Evolutionary conservation across 192 early-diverging fungal species (phyloP), one percentile per base, ranked within the genome.

Genomic region (Diversispora eburnea): DNA sequence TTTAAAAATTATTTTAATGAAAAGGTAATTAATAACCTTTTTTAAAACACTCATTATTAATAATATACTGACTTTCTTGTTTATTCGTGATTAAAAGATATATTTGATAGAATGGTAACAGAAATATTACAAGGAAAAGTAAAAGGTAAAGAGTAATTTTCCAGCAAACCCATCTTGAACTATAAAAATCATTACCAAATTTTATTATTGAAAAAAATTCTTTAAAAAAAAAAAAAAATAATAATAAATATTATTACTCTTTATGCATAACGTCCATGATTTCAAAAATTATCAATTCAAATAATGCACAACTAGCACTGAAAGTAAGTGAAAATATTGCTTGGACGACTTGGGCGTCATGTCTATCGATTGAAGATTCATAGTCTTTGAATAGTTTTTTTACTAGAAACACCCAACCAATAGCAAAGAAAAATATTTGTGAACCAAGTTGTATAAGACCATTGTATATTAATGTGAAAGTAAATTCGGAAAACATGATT

Each of bases 201-300:
- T 47, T 12, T 19, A 46, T 47, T 20, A 64, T 12, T 65, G 55
- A 9, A 64, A 39, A 33, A 61, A 58, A 49, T 48, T 10, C 15
- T 17, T 33, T 15, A n/a, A 5, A 8, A 46, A 54, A 45, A 69
- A 60, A 69, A 58, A 46, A 4, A 49, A 52, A 25, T 10, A 6
- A 45, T 52, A 56, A 3, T n/a, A 33, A 8, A 7, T 13, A 63
- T 55, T 7, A 48, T 65, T 83, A 82, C 78, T 85, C 84, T 74
- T 85, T 88, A 72, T 83, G 81, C 64, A 92, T 79, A 7, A 94
- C 67, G 7, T 87, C 87, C 55, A 83, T 81, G 66, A 96, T 93
- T 75, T 93, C 93, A 78, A 93, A 88, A 52, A 96, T 86, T 15
- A 96, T 82, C 65, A 96, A 85, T 71, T 92, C 86, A 75, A 96